Conservation (phyloP, 2,329 filamentous ascomycete genomes). For the Cordyceps cateniannulata region DNA sequence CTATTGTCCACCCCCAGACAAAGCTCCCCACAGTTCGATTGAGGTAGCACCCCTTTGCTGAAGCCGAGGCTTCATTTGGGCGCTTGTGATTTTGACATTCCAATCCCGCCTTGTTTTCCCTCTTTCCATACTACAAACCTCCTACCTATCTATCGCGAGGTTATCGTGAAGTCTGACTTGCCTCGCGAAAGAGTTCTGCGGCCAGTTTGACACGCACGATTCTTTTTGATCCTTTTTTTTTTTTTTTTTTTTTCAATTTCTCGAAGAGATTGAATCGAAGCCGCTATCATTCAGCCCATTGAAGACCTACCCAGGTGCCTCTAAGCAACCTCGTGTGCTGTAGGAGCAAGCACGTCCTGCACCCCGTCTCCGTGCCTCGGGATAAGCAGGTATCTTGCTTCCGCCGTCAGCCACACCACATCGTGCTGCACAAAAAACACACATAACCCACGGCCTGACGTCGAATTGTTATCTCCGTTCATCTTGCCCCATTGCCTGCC, state of each 20-base stretch:
- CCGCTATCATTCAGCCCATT: neutral
- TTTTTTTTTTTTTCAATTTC: too few species aligned
- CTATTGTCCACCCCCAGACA: neutral
- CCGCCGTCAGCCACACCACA: neutral
- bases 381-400: neutral
- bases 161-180: neutral
- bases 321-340: neutral
- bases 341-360: neutral
- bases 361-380: slow-evolving; percentile 3
- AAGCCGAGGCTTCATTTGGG: slow-evolving; percentile 1
- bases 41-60: neutral
- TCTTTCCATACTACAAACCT: too few species aligned
- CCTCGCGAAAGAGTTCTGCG: neutral
- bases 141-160: too few species aligned
- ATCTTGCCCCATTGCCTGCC: neutral
- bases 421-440: neutral
- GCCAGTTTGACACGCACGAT: neutral
- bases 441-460: neutral
- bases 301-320: neutral
- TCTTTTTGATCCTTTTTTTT: neutral
- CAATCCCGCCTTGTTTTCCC: slow-evolving; percentile 3
- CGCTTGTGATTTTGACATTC: neutral
- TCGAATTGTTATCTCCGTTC: neutral
- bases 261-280: neutral
- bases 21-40: slow-evolving; percentile 14